phyloP scores from a whole-genome alignment of 1,284 basidiomycete species.

The Ceratobasidium sp. region DNA sequence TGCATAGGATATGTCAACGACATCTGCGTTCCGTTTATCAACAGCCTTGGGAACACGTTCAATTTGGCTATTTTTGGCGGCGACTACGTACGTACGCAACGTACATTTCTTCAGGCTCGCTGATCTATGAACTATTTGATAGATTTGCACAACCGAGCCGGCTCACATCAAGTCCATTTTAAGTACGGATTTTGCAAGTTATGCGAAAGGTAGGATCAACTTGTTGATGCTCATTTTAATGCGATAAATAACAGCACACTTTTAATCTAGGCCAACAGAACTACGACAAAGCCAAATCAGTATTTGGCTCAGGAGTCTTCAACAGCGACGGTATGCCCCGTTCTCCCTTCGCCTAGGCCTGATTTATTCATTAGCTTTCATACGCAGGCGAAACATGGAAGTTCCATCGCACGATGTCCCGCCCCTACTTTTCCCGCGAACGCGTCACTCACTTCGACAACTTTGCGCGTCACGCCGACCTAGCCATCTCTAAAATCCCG shows the following conservation, averaged over 20 bases:
- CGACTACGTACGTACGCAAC: conserved; percentile 2
- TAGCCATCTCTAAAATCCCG: conserved; percentile 42
- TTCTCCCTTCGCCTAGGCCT: not conserved
- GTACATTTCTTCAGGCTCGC: not conserved
- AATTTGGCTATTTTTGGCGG: conserved; percentile 11
- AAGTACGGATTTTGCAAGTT: conserved; percentile 18
- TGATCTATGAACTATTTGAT: not conserved
- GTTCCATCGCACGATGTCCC: conserved; percentile 50
- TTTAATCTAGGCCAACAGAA: not conserved
- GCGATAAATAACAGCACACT: not conserved
- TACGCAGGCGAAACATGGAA: conserved; percentile 44
- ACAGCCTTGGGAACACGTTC: not conserved
- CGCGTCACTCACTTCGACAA: conserved; percentile 50
- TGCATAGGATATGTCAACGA: conserved; percentile 8
- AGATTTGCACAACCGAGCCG: conserved; percentile 22
- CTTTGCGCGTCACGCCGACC: conserved; percentile 49
- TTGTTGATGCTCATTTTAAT: not conserved
- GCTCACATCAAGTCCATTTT: conserved; percentile 17
- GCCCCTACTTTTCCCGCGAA: conserved; percentile 53
- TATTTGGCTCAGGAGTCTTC: conserved; percentile 18
- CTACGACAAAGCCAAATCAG: not conserved
- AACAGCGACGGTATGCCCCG: conserved; percentile 7
- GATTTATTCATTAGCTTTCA: too few species aligned
- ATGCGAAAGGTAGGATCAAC: conserved; percentile 4
- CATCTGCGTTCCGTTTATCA: not conserved